Evolutionary conservation across 371 early-diverging fungal genomes (phyloP).

Genomic region (Mortierella sp.): DNA sequence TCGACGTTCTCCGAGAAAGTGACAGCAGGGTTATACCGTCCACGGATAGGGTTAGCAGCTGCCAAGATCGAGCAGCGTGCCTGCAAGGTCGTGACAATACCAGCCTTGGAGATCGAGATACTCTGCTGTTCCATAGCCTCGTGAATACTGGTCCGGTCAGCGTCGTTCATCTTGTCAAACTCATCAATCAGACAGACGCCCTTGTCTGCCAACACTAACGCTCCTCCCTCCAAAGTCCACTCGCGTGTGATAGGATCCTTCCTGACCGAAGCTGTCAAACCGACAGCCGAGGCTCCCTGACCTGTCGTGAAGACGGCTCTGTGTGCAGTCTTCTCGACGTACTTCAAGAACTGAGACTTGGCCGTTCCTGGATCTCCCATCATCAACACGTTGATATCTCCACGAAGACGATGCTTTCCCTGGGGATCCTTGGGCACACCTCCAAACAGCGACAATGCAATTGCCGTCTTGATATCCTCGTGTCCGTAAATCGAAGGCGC

Average conservation of each 20-base stretch:
- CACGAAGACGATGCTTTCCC: conserved; percentile 95
- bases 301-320: conserved; percentile 99
- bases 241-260: conserved; percentile 98
- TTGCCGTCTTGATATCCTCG: conserved; percentile 96
- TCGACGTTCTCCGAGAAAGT: conserved; percentile 99
- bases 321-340: conserved; percentile 95
- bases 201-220: conserved; percentile 98
- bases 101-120: conserved; percentile 99
- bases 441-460: conserved; percentile 98
- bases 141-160: conserved; percentile 96
- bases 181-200: conserved; percentile 99
- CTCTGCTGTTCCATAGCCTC: conserved; percentile 99
- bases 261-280: conserved; percentile 98
- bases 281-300: conserved; percentile 99
- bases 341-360: conserved; percentile 99
- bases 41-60: conserved; percentile 99
- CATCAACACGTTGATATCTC: conserved; percentile 99
- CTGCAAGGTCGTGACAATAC: conserved; percentile 96
- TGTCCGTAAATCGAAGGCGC: conserved; percentile 99
- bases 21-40: conserved; percentile 96
- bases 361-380: conserved; percentile 99
- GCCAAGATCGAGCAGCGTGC: conserved; percentile 98
- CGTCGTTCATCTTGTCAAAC: conserved; percentile 99
- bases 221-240: conserved; percentile 99
- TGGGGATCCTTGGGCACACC: conserved; percentile 96